phyloP scores from a whole-genome alignment of 129 eudicot genomes.

The Artemisia argyi region DNA sequence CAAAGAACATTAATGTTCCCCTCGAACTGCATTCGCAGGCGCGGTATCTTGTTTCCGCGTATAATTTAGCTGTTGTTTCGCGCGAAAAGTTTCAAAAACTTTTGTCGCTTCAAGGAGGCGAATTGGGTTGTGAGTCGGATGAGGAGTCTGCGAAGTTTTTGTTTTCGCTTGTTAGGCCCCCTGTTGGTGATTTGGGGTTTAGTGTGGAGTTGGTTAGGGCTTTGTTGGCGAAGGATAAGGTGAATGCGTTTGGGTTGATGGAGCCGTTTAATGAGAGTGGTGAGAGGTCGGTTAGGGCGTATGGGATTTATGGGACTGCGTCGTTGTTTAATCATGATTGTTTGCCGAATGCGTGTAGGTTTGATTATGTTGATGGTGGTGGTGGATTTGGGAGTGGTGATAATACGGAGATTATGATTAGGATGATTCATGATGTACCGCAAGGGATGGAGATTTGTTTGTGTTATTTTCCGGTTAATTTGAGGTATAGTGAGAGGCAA shows the following conservation, averaged over 20 bases:
- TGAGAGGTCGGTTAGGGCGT: slow-evolving; percentile 84
- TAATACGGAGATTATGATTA: slow-evolving; percentile 60
- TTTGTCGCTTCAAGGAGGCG: slow-evolving; percentile 62
- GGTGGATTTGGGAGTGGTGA: neutral
- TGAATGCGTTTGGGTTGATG: slow-evolving; percentile 92
- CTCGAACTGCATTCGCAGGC: slow-evolving; percentile 62
- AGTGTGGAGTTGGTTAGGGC: slow-evolving; percentile 49
- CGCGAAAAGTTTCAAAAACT: slow-evolving; percentile 50
- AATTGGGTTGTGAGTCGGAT: slow-evolving; percentile 6
- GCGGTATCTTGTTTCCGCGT: slow-evolving; percentile 74
- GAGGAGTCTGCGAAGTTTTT: slow-evolving; percentile 32
- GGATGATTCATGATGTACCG: slow-evolving; percentile 85
- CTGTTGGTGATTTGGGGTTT: slow-evolving; percentile 31
- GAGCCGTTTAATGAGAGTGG: slow-evolving; percentile 56
- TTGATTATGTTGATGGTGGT: slow-evolving; percentile 58
- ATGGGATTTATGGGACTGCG: slow-evolving; percentile 75
- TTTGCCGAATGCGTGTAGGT: slow-evolving; percentile 90
- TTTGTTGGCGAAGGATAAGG: slow-evolving; percentile 70
- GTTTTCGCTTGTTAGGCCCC: slow-evolving; percentile 46
- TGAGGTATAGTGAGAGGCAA: slow-evolving; percentile 68
- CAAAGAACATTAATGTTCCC: slow-evolving; percentile 15
- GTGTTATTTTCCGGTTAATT: slow-evolving; percentile 88
- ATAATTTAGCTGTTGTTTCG: slow-evolving; percentile 48
- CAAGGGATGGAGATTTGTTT: slow-evolving; percentile 73
- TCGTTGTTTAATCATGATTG: slow-evolving; percentile 92